Conservation (phyloP, 202 grass and related monocot genomes). For the Saccharum hybrid region DNA sequence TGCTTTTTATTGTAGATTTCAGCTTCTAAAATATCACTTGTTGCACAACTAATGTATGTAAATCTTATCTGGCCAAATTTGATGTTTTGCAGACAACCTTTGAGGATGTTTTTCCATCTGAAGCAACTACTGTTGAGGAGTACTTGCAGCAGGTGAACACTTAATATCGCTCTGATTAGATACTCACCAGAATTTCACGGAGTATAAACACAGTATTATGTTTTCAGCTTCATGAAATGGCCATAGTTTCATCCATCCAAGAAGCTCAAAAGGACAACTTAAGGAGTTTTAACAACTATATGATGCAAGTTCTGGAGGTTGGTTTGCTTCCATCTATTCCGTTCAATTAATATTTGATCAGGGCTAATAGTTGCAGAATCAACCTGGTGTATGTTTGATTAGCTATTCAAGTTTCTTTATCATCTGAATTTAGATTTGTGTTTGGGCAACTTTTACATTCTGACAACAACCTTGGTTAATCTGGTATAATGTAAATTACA, state of each 20-base stretch:
- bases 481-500: conserved; percentile 10
- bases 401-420: conserved; percentile 16
- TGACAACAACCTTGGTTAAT: conserved; percentile 16
- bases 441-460: conserved; percentile 22
- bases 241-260: conserved; percentile 96
- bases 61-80: conserved; percentile 38
- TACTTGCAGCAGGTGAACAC: conserved; percentile 86
- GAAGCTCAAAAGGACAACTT: conserved; percentile 99
- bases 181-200: conserved; percentile 34
- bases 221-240: conserved; percentile 93
- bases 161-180: conserved; percentile 24
- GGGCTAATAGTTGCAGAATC: conserved; percentile 18
- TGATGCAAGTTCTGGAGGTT: conserved; percentile 97
- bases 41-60: conserved; percentile 28
- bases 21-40: conserved; percentile 10
- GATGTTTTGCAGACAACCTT: conserved; percentile 74
- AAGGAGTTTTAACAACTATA: conserved; percentile 88
- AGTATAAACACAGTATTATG: conserved; percentile 41
- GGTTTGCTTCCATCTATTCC: conserved; percentile 40
- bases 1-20: background rate
- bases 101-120: conserved; percentile 96
- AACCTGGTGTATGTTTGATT: conserved; percentile 17
- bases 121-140: conserved; percentile 92
- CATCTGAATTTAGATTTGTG: conserved; percentile 2
- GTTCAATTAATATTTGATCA: conserved; percentile 20